Base-by-base conservation (phyloP, 768 basidiomycete genomes). In the Russula sp. region DNA sequence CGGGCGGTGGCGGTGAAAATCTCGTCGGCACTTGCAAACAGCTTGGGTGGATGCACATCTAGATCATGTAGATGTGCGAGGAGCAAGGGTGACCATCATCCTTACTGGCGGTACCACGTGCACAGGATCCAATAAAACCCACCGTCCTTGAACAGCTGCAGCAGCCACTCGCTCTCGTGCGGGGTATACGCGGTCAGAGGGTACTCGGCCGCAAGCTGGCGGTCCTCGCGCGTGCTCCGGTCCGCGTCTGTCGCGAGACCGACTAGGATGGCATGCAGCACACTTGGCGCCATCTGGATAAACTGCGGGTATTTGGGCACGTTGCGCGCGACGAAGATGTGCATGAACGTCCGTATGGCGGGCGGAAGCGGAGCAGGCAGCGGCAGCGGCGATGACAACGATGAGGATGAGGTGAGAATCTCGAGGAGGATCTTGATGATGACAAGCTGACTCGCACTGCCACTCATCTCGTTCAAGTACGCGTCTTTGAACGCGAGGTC, bases 201-300 rank as follows among this genome's bases (percentile, higher is more conserved):
- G 72, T 88, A 97, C 75, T 99, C 97, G 6, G 88, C 86, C 0
- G 97, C 97, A 7, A 99, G 81, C 70, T 99, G 94, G 14, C 97
- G 86, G 74, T 98, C 97, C 71, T 98, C 95, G 31, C 87, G 82
- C 0, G 92, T 97, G 70, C 81, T 84, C 16, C 77, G 74, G 71
- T 96, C 92, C 0, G 78, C 71, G 71, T 94, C 2, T 2, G 27
- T 92, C 63, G 91, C 84, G 13, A 99, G 85, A 6, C 83, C 83
- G 62, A 89, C 78, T 54, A 99, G 82, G 68, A 98, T 84, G 45
- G 76, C 79, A 68, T 94, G 88, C 18, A 94, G 78, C 4, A 82
- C 77, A 63, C 82, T 86, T 1, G 87, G 83, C 0, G 87, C 75
- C 47, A 94, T 77, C 13, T 57, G 48, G 31, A 63, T 80, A 73